Evolutionary conservation across 768 basidiomycete species (phyloP).

Genomic region (Lactarius deliciosus): DNA sequence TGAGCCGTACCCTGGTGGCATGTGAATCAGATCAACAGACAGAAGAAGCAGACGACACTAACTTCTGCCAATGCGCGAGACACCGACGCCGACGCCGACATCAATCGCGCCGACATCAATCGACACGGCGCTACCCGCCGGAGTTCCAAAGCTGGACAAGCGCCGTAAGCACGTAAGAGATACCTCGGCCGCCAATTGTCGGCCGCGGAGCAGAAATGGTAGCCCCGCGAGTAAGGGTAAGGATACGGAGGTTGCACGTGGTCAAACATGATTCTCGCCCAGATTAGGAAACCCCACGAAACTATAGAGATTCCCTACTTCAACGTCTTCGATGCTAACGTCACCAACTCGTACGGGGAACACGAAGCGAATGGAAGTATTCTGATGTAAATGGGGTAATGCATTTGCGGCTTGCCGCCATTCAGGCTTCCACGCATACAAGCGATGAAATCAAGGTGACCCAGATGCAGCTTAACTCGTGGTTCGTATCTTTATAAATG

Average conservation of each 20-base stretch:
- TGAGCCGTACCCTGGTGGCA: constrained; percentile 2
- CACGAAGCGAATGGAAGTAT: constrained; percentile 7
- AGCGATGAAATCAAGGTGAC: background rate
- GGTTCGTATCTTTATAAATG: constrained; percentile 1
- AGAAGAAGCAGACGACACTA: background rate
- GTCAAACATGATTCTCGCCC: background rate
- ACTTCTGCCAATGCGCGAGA: background rate
- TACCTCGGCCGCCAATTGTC: constrained; percentile 1
- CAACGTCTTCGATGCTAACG: background rate
- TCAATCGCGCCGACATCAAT: background rate
- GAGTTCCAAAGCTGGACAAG: background rate
- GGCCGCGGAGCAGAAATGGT: constrained; percentile 18
- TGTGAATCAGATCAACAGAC: background rate
- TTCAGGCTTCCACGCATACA: constrained; percentile 8
- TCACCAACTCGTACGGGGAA: background rate
- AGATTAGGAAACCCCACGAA: constrained; percentile 7
- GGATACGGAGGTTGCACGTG: background rate
- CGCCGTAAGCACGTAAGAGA: background rate
- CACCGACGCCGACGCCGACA: background rate
- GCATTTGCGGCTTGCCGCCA: background rate
- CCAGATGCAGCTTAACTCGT: background rate
- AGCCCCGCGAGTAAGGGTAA: constrained; percentile 6
- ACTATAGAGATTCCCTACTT: background rate
- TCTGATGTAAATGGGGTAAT: background rate
- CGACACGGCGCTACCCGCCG: background rate